Evolutionary conservation across 169 alveolate genomes (phyloP), one percentile per base, ranked within the genome.

Genomic region (Amoebophrya sp.): DNA sequence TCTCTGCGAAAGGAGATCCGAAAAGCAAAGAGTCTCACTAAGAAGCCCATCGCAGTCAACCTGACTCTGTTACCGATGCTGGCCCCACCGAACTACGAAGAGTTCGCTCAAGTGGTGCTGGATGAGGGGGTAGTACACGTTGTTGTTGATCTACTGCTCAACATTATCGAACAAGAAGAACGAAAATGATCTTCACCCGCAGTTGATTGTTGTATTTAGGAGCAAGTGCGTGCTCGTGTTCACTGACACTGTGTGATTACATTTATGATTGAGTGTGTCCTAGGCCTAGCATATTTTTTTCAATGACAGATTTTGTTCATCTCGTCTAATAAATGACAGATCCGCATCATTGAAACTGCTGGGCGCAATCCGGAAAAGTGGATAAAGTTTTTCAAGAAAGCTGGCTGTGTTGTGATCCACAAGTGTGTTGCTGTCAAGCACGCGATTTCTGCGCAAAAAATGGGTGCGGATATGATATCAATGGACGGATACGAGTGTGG

Each of bases 401-500:
- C 39, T 23, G 65, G 40, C 36, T 41, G 89, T 18, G 40, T 40
- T 54, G 76, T 89, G 77, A 89, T 89, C 12, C 91, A 89, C 38
- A 89, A 89, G 76, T 89, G 91, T 38, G 41, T 54, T 14, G 40
- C 91, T 2, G 41, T 89, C n/a, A 89, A 54, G 91, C 91, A 89
- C 33, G 91, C 91, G 40, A 3, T 36, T 54, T 40, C 91, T 23
- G 91, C 91, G n/a, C 77, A 33, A 2, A 54, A 76, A 2, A 54
- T 54, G 41, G 91, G 91, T 1, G 91, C 91, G 23, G 91, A 89
- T 39, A 89, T 89, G 91, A 89, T 89, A 1, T 36, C 55, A 0
- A 89, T 89, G 91, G 91, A 89, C 33, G 91, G 91, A 23, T 89
- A 40, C 65, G 91, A 89, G 91, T 41, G 77, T 41, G 91, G 91